Percentiles rank a stretch among this genome's conserved stretches.
These are phyloP conservation scores for Sideroxylon spinosum DNA, from an alignment of 179 eudicot species.

Conservation along the genomic window DNA sequence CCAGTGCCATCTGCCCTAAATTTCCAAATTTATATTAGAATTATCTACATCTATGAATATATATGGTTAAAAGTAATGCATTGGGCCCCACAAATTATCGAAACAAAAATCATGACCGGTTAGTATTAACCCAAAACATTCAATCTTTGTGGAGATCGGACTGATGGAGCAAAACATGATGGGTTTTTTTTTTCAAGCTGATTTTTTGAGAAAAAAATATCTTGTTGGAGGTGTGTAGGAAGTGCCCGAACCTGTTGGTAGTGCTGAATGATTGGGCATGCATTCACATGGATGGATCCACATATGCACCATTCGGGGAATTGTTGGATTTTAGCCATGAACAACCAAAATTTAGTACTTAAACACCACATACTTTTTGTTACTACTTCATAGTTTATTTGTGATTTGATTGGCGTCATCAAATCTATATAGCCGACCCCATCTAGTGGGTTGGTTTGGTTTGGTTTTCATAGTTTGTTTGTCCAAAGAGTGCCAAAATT, in stretches of 20 bases:
- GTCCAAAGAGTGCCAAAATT: background rate
- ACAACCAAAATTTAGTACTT: background rate
- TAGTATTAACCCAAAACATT: background rate
- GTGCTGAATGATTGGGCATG: slow-evolving; percentile 19
- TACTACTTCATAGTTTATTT: background rate
- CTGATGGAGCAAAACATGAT: background rate
- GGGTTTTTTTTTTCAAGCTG: background rate
- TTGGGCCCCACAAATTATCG: background rate
- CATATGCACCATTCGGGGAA: background rate
- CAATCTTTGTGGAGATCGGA: background rate
- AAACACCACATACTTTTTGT: background rate
- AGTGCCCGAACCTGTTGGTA: slow-evolving; percentile 3
- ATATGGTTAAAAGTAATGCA: background rate
- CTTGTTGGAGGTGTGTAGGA: background rate
- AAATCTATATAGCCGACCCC: too few species aligned
- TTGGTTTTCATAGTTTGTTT: background rate
- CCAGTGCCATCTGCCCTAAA: too few species aligned
- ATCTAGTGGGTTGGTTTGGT: too few species aligned
- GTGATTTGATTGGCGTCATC: too few species aligned
- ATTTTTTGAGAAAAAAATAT: background rate
- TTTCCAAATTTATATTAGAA: too few species aligned
- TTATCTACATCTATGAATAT: background rate
- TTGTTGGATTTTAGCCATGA: background rate
- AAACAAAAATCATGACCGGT: background rate
- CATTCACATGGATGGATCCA: slow-evolving; percentile 7